Evolutionary conservation across 2,329 filamentous ascomycete species (phyloP).

Genomic region (Diaporthe sp.): DNA sequence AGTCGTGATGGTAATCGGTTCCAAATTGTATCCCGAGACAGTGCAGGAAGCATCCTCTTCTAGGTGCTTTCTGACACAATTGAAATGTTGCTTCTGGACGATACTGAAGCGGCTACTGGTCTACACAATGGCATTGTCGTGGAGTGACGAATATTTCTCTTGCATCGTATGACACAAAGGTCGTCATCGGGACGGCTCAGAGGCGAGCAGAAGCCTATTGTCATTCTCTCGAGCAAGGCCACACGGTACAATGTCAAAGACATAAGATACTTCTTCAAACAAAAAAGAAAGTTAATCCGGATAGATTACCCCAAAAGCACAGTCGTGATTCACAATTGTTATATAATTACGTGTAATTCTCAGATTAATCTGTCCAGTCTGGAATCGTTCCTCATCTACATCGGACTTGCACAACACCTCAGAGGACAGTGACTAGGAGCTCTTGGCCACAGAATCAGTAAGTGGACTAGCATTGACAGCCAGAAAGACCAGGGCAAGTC

Average conservation of each 20-base stretch:
- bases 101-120: background rate
- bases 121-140: background rate
- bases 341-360: background rate
- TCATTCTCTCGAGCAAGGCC: background rate
- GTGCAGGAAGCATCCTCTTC: background rate
- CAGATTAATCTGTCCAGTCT: background rate
- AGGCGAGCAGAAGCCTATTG: too few species aligned
- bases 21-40: background rate
- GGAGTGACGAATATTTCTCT: background rate
- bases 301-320: background rate
- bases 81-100: background rate
- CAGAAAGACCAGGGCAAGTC: background rate
- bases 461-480: background rate
- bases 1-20: background rate
- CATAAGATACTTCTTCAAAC: background rate
- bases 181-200: background rate
- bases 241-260: background rate
- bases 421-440: background rate
- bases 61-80: background rate
- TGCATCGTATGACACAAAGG: background rate
- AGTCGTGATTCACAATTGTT: background rate
- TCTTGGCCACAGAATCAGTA: background rate
- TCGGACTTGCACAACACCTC: background rate
- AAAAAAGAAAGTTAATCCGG: background rate
- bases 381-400: background rate